These are phyloP conservation scores for Termitomyces sp. DNA, from an alignment of 768 basidiomycete species.

Conservation along the genomic window DNA sequence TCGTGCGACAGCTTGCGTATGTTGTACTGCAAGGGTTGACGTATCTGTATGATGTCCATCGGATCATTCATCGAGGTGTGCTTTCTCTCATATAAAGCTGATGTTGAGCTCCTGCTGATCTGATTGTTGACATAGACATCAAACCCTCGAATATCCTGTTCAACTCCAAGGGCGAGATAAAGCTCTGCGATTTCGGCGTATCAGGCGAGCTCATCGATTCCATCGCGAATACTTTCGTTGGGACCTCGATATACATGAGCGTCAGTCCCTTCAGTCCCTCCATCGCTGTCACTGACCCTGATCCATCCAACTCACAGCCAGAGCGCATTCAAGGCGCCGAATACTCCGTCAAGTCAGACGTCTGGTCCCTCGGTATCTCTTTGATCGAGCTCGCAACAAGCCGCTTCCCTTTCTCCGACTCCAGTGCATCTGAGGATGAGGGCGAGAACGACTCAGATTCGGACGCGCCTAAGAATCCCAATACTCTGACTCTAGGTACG, in stretches of 20 bases:
- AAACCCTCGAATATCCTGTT: slow-evolving; percentile 97
- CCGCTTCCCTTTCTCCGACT: slow-evolving; percentile 94
- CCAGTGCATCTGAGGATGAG: slow-evolving; percentile 34
- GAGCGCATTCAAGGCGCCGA: slow-evolving; percentile 98
- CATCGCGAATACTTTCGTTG: slow-evolving; percentile 98
- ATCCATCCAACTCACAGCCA: slow-evolving; percentile 53
- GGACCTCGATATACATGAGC: slow-evolving; percentile 99
- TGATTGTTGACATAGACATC: slow-evolving; percentile 63
- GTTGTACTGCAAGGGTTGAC: slow-evolving; percentile 95
- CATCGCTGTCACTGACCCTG: not conserved
- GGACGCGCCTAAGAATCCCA: slow-evolving; percentile 71
- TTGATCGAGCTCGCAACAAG: slow-evolving; percentile 95
- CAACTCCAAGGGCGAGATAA: slow-evolving; percentile 94
- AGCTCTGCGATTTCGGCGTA: slow-evolving; percentile 99
- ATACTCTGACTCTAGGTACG: slow-evolving; percentile 8
- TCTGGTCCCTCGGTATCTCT: slow-evolving; percentile 97
- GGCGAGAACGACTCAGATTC: slow-evolving; percentile 62
- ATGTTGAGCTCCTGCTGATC: not conserved
- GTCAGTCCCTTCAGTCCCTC: slow-evolving; percentile 47
- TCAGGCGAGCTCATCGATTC: slow-evolving; percentile 99
- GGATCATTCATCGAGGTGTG: slow-evolving; percentile 97
- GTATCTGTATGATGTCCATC: slow-evolving; percentile 95
- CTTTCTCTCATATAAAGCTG: slow-evolving; percentile 10
- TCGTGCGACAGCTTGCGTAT: slow-evolving; percentile 90
- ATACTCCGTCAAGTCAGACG: slow-evolving; percentile 98